These are phyloP conservation scores for Penicillium sp. DNA, from an alignment of 2,329 filamentous ascomycete genomes.

Conservation along the genomic window DNA sequence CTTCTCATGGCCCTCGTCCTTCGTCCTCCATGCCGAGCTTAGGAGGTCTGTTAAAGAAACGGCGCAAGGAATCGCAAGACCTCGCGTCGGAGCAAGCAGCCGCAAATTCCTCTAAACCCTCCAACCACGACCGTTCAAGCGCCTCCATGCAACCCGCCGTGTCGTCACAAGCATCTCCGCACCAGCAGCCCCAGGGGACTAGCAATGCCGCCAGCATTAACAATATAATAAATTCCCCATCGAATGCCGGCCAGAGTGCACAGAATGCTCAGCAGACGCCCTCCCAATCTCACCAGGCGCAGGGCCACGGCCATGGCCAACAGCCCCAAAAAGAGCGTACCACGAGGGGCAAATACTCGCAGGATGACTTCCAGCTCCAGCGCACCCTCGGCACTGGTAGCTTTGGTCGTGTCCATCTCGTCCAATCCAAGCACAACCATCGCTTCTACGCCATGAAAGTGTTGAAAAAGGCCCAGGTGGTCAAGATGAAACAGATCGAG, in stretches of 20 bases:
- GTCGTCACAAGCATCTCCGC: conserved; percentile 42
- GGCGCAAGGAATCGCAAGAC: conserved; percentile 76
- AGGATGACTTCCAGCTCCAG: conserved; percentile 83
- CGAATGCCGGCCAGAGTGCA: conserved; percentile 27
- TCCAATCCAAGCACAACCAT: conserved; percentile 97
- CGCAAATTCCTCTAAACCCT: conserved; percentile 23
- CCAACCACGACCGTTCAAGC: conserved; percentile 23
- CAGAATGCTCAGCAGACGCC: conserved; percentile 22
- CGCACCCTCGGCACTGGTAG: conserved; percentile 93
- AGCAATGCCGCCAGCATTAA: conserved; percentile 77
- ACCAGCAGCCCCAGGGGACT: conserved; percentile 36
- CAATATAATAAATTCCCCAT: conserved; percentile 69
- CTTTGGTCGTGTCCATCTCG: conserved; percentile 92
- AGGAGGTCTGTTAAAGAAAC: conserved; percentile 91
- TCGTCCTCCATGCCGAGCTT: conserved; percentile 74
- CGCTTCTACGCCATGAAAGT: conserved; percentile 98
- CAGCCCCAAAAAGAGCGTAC: conserved; percentile 48
- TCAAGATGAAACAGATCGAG: conserved; percentile 99
- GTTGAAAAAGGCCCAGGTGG: conserved; percentile 94
- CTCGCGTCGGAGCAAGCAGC: conserved; percentile 48
- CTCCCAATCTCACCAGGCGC: conserved; percentile 23
- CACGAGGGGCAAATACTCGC: conserved; percentile 95
- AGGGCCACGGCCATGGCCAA: conserved; percentile 17
- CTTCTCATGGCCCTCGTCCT: conserved; percentile 25
- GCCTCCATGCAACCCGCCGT: conserved; percentile 38